Percentiles rank a stretch among this genome's conserved stretches.
These are phyloP conservation scores for Amanita phalloides DNA, from an alignment of 768 basidiomycete genomes.

Conservation along the genomic window DNA sequence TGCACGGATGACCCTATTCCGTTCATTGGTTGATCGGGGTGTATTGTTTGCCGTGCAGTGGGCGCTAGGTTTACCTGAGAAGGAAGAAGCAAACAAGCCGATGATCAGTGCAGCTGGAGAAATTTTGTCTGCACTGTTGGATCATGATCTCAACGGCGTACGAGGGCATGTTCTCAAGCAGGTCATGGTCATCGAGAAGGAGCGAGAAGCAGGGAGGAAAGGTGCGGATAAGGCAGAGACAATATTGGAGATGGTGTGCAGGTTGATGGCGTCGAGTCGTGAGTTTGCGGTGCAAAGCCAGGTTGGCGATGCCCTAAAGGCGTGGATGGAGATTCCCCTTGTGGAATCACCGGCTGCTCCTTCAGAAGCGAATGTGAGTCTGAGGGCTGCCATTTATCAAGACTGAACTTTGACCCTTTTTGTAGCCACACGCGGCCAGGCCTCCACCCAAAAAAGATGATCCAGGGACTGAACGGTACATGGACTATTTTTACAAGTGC, in stretches of 20 bases:
- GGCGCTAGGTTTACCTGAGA: conserved; percentile 69
- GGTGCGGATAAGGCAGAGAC: conserved; percentile 62
- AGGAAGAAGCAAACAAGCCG: conserved; percentile 30
- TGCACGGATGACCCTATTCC: conserved; percentile 76
- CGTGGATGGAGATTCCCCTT: conserved; percentile 70
- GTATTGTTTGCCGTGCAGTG: conserved; percentile 88
- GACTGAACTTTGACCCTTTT: conserved; percentile 9
- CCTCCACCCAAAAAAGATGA: conserved; percentile 63
- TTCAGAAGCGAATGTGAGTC: conserved; percentile 22
- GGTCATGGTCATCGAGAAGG: conserved; percentile 57
- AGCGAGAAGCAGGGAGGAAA: conserved; percentile 43
- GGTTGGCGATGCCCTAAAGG: conserved; percentile 78
- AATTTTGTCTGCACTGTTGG: conserved; percentile 73
- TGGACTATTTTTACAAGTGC: conserved; percentile 89
- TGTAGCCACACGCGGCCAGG: conserved; percentile 26
- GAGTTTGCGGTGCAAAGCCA: conserved; percentile 87
- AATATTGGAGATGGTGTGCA: conserved; percentile 64
- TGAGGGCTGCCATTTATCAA: neutral
- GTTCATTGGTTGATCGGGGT: conserved; percentile 78
- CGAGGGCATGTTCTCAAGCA: conserved; percentile 80
- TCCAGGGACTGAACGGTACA: conserved; percentile 77
- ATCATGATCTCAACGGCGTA: conserved; percentile 86
- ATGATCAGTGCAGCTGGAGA: conserved; percentile 83
- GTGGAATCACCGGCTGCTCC: conserved; percentile 19
- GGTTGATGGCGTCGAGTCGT: conserved; percentile 65